These are phyloP conservation scores for Pyracantha coccinea DNA, from an alignment of 331 rosid genomes.

Conservation along the genomic window DNA sequence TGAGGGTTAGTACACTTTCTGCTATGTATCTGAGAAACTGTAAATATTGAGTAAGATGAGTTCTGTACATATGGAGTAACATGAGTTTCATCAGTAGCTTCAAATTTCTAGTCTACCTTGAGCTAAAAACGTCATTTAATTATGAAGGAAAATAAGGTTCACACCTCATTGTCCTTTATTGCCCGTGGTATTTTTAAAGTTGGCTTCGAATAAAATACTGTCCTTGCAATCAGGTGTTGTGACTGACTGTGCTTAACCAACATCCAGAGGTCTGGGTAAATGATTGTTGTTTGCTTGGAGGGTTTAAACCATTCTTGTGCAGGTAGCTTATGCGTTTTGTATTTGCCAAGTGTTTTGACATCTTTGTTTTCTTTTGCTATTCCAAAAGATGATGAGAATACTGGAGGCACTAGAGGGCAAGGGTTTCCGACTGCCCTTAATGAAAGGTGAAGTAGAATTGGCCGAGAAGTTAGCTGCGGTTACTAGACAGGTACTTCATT, in stretches of 20 bases:
- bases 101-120: neutral
- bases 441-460: constrained; percentile 87
- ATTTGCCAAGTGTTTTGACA: neutral
- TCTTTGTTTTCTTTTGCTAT: constrained; percentile 9
- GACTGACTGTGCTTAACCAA: neutral
- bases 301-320: neutral
- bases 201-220: neutral
- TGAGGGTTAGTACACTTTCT: constrained; percentile 48
- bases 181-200: neutral
- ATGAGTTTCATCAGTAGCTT: too few species aligned
- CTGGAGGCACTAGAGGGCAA: constrained; percentile 91
- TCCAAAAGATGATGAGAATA: constrained; percentile 72
- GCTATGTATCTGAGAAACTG: neutral
- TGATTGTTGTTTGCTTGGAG: neutral
- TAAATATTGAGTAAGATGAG: neutral
- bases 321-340: neutral
- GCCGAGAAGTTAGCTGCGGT: constrained; percentile 86
- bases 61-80: too few species aligned
- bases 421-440: constrained; percentile 81
- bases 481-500: constrained; percentile 65
- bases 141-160: neutral
- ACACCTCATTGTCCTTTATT: neutral
- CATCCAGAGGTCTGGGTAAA: neutral
- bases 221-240: neutral
- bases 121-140: neutral